Evolutionary conservation across 345 rosid genomes (phyloP).

Genomic region (Arabidopsis arenosa): DNA sequence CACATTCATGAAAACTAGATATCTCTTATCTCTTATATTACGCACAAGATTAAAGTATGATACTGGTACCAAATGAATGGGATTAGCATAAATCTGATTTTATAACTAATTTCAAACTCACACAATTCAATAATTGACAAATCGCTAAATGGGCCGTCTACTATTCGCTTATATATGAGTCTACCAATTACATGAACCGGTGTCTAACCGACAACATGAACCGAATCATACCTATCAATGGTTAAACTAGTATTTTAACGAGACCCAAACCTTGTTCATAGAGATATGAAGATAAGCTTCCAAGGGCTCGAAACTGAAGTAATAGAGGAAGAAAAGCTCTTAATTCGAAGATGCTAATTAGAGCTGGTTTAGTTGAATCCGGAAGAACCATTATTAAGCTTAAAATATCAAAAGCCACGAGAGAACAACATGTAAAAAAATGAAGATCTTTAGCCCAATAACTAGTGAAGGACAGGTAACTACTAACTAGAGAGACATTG

Average conservation of each 20-base stretch:
- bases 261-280: no score
- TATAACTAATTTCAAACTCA: no score
- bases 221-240: background rate
- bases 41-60: no score
- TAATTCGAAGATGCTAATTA: background rate
- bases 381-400: no score
- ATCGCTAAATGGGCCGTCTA: background rate
- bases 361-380: background rate
- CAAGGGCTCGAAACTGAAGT: background rate
- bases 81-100: no score
- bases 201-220: background rate
- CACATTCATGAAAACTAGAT: background rate
- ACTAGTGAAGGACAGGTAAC: background rate
- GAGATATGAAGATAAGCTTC: background rate
- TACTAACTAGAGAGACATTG: conserved; percentile 15
- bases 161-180: background rate
- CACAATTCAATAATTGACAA: no score
- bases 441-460: no score
- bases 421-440: no score
- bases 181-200: background rate
- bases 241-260: no score
- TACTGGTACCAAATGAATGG: no score
- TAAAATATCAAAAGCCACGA: no score
- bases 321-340: background rate
- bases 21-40: no score